Percentiles rank a stretch among this genome's conserved stretches.
phyloP scores from a whole-genome alignment of 1,139 yeast species.

The Taiozyma onychis region DNA sequence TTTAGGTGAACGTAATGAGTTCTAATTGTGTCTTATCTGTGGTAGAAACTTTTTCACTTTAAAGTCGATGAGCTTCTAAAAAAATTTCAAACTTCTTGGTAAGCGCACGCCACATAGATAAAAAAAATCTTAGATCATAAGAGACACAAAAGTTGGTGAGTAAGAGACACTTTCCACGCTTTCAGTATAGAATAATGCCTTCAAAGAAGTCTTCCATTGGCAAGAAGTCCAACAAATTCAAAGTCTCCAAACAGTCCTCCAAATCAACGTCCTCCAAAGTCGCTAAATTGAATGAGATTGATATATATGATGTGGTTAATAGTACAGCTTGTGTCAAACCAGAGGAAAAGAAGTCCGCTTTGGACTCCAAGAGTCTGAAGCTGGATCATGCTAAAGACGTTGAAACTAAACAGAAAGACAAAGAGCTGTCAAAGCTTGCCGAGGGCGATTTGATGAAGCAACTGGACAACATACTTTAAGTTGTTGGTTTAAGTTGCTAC shows the following conservation, averaged over 20 bases:
- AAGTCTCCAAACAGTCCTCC: constrained; percentile 13
- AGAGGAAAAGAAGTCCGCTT: constrained; percentile 27
- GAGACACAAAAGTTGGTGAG: not conserved
- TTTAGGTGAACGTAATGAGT: constrained; percentile 5
- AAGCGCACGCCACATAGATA: not conserved
- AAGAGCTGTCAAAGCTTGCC: constrained; percentile 35
- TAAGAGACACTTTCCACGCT: not conserved
- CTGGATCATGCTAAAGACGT: constrained; percentile 39
- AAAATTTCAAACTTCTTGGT: not conserved
- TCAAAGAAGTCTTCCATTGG: constrained; percentile 4
- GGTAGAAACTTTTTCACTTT: constrained; percentile 5
- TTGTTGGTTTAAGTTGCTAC: not conserved
- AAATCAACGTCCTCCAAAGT: constrained; percentile 29
- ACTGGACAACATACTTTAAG: constrained; percentile 37
- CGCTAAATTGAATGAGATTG: constrained; percentile 33
- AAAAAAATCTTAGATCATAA: not conserved
- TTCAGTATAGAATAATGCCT: constrained; percentile 2
- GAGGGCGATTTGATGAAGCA: constrained; percentile 51
- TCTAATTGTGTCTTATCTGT: not conserved
- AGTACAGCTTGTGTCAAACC: constrained; percentile 14
- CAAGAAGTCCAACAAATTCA: constrained; percentile 7
- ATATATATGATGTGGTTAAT: constrained; percentile 32
- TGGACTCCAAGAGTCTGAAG: constrained; percentile 27
- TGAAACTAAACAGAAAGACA: constrained; percentile 34
- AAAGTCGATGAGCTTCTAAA: not conserved